Percentiles rank a stretch among this genome's conserved stretches.
phyloP scores from a whole-genome alignment of 441 rosid genomes.

The Croton setiger region DNA sequence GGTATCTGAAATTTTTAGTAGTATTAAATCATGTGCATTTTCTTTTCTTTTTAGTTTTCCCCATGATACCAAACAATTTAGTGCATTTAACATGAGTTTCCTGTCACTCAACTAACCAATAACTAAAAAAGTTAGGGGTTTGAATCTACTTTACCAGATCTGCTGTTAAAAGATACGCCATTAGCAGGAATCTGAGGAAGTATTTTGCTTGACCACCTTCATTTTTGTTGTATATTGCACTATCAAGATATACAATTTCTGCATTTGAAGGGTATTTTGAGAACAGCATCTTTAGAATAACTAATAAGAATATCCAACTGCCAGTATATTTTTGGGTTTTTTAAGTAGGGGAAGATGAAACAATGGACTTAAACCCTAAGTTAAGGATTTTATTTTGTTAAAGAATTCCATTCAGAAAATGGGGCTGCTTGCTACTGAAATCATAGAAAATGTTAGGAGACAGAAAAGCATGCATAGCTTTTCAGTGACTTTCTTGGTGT shows the following conservation, averaged over 20 bases:
- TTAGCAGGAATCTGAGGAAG: neutral
- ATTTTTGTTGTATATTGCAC: neutral
- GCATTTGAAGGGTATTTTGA: conserved; percentile 2
- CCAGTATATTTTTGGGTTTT: neutral
- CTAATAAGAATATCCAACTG: neutral
- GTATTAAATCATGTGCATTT: neutral
- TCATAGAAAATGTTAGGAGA: neutral
- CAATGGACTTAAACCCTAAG: neutral
- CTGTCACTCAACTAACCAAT: conserved; percentile 3
- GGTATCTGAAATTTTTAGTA: neutral
- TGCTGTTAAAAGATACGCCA: neutral
- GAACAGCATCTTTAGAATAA: neutral
- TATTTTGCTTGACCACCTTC: neutral
- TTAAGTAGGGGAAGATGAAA: neutral
- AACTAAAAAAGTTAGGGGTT: neutral
- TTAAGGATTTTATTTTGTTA: too few relatives aligned
- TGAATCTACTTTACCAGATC: conserved; percentile 16
- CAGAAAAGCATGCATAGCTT: conserved; percentile 11
- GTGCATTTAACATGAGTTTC: neutral
- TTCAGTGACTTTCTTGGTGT: conserved; percentile 12
- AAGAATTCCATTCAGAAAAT: too few relatives aligned
- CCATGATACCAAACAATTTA: conserved; percentile 1
- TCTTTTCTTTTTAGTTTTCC: conserved; percentile 1
- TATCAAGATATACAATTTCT: neutral
- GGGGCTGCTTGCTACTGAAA: neutral